Conservation (phyloP, 2,329 filamentous ascomycete species). For the Whalleya microplaca region DNA sequence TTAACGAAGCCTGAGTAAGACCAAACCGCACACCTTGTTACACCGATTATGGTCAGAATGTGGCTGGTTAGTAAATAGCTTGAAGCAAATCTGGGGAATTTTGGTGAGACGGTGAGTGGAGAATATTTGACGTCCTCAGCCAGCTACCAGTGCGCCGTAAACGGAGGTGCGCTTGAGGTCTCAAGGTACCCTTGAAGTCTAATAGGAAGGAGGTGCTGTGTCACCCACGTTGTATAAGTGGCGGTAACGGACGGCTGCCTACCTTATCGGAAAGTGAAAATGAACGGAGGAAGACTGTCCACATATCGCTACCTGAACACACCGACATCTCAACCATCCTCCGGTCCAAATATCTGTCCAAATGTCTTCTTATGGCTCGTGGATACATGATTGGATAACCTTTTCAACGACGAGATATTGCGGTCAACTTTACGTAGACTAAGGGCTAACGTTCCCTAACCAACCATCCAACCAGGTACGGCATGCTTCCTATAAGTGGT, state of each 20-base stretch:
- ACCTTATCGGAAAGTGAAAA: too few relatives aligned
- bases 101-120: not conserved
- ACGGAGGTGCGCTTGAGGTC: not conserved
- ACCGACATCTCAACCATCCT: not conserved
- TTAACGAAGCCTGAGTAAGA: not conserved
- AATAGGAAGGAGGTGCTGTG: not conserved
- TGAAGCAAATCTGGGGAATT: not conserved
- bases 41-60: not conserved
- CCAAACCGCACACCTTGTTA: not conserved
- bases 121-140: not conserved
- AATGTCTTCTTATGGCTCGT: not conserved
- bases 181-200: not conserved
- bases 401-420: not conserved
- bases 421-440: slow-evolving; percentile 4
- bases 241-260: not conserved
- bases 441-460: not conserved
- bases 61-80: not conserved
- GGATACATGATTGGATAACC: not conserved
- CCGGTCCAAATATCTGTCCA: not conserved
- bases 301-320: not conserved
- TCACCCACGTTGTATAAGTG: not conserved
- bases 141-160: not conserved
- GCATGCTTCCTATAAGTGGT: not conserved
- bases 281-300: too few relatives aligned
- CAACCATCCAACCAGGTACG: not conserved